phyloP scores from a whole-genome alignment of 1,284 basidiomycete genomes.

The Ganoderma leucocontextum region DNA sequence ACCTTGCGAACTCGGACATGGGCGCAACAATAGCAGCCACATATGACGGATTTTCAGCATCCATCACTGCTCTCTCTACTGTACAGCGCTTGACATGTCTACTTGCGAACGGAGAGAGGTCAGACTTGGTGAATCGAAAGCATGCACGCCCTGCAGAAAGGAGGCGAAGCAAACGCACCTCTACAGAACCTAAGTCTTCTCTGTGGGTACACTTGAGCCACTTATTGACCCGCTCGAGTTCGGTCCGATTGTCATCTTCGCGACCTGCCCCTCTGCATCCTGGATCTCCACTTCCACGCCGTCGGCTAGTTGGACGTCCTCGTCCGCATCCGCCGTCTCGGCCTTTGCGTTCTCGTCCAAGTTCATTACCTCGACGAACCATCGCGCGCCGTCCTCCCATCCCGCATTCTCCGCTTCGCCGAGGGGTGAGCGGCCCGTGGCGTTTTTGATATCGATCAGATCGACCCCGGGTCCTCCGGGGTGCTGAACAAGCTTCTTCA shows the following conservation, averaged over 20 bases:
- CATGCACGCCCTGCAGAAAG: not conserved
- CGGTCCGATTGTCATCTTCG: slow-evolving; percentile 9
- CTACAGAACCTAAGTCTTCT: not conserved
- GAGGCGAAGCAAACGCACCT: slow-evolving; percentile 2
- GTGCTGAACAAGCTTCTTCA: slow-evolving; percentile 71
- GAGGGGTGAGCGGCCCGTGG: slow-evolving; percentile 72
- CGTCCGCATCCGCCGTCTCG: slow-evolving; percentile 34
- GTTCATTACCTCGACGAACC: slow-evolving; percentile 81
- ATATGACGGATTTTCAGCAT: not conserved
- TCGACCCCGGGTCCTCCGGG: slow-evolving; percentile 64
- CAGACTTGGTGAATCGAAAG: not conserved
- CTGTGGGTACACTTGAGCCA: not conserved
- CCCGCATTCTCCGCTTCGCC: slow-evolving; percentile 79
- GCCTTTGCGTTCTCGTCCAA: slow-evolving; percentile 58
- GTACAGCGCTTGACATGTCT: not conserved
- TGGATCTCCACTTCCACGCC: slow-evolving; percentile 54
- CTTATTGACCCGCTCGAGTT: not conserved
- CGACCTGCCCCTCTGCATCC: slow-evolving; percentile 14
- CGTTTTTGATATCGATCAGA: slow-evolving; percentile 79
- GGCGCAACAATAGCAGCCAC: not conserved
- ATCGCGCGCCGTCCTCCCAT: slow-evolving; percentile 83
- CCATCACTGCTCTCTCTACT: not conserved
- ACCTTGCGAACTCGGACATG: not conserved
- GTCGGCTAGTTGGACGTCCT: slow-evolving; percentile 44
- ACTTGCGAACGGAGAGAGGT: not conserved